Base-by-base conservation (phyloP, 1,284 basidiomycete genomes). In the Sanghuangporus sanghuang region DNA sequence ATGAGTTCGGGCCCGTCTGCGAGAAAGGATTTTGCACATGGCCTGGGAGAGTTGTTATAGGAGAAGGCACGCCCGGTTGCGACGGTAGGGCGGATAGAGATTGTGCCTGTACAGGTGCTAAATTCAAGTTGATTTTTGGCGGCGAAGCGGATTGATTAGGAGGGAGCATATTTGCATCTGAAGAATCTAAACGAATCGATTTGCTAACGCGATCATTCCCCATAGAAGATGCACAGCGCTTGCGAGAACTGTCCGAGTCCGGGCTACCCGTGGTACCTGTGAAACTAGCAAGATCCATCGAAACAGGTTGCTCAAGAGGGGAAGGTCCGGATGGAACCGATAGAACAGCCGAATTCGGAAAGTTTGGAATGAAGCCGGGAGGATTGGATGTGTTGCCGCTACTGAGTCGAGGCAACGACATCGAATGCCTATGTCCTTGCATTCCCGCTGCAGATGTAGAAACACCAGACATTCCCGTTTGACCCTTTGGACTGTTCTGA, bases 141-240 rank as follows among this genome's bases (percentile, higher is more conserved):
- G 72, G 44, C 66, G 71, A 5, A 69, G 73, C 56, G 21, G 42
- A 73, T 70, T 5, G 73, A 67, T 57, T 67, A 68, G 1, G 72
- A 68, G 67, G 64, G 42, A 73, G 68, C 48, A 64, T 38, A 23
- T 56, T 53, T 21, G 40, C 57, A 27, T 65, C 64, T 32, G 42
- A 36, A 40, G 64, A 56, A 23, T 65, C 64, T 7, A 66, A 35
- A 23, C 62, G 56, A 48, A 66, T 57, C 23, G 62, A 57, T 42
- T 66, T 66, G 36, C 63, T 59, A 38, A 66, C 44, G 27, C 65
- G 56, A 39, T 57, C 50, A n/a, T 52, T 57, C 8, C 56, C 61
- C 59, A 64, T 64, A 11, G 68, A 66, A 46, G 67, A 68, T n/a
- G 67, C 68, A 48, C 68, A 69, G 2, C 68, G 67, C 59, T 69